Evolutionary conservation across 768 basidiomycete genomes (phyloP).

Genomic region (Dendrothele bispora): DNA sequence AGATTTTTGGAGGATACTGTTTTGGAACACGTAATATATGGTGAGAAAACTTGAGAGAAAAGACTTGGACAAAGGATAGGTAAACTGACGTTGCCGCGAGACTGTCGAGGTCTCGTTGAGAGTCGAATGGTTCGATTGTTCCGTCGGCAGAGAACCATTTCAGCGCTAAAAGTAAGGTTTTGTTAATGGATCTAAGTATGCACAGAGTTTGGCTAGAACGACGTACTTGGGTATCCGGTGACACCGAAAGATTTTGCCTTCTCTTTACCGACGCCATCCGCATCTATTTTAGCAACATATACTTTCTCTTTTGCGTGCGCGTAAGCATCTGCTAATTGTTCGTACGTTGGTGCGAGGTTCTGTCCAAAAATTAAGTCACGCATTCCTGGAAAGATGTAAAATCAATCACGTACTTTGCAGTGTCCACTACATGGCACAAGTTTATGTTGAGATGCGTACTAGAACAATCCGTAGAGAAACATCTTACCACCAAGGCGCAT

Average conservation of each 20-base stretch:
- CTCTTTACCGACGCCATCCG: conserved; percentile 81
- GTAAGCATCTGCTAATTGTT: conserved; percentile 89
- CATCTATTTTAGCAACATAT: conserved; percentile 88
- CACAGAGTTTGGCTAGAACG: background rate
- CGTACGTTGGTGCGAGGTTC: conserved; percentile 88
- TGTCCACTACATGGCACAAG: conserved; percentile 84
- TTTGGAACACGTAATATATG: background rate
- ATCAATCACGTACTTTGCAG: conserved; percentile 65
- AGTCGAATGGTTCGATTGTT: conserved; percentile 65
- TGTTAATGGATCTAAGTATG: conserved; percentile 5
- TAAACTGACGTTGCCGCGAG: conserved; percentile 69
- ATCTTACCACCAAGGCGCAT: conserved; percentile 89
- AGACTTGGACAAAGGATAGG: background rate
- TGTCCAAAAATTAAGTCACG: conserved; percentile 25
- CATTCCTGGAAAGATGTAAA: background rate
- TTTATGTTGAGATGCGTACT: too few species aligned
- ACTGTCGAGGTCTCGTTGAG: conserved; percentile 79
- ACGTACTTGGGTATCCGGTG: conserved; percentile 84
- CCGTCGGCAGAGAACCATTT: conserved; percentile 88
- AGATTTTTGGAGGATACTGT: conserved; percentile 71
- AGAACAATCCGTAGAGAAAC: conserved; percentile 8
- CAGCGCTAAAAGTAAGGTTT: conserved; percentile 53
- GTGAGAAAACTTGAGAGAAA: too few species aligned
- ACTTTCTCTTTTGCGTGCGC: conserved; percentile 78
- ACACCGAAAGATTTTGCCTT: conserved; percentile 80